Conservation (phyloP, 2,329 filamentous ascomycete species). For the Alternaria dauci region DNA sequence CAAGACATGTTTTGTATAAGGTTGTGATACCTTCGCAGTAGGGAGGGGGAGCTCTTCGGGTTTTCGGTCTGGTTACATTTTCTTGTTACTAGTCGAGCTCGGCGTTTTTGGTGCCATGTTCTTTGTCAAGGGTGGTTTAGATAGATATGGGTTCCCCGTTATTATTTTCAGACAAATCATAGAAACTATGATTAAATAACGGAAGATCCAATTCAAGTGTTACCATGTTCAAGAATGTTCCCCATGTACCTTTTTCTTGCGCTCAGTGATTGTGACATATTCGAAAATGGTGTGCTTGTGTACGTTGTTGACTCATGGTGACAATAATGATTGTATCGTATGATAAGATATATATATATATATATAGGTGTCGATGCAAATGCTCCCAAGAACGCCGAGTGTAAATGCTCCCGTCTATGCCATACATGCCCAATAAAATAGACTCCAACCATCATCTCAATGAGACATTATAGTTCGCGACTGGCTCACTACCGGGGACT, state of each 20-base stretch:
- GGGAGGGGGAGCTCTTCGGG: not conserved
- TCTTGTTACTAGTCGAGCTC: conserved; percentile 17
- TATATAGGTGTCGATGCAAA: not conserved
- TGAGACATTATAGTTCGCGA: not conserved
- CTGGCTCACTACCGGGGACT: conserved; percentile 17
- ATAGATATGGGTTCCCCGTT: not conserved
- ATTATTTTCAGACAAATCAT: not conserved
- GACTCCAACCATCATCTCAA: not conserved
- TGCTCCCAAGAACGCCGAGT: not conserved
- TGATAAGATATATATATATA: not conserved
- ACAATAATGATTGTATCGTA: not conserved
- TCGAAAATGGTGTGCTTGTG: not conserved
- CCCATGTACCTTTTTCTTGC: not conserved
- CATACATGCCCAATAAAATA: not conserved
- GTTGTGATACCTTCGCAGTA: conserved; percentile 10
- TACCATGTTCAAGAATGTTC: not conserved
- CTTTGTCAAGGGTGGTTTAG: not conserved
- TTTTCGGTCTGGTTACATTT: conserved; percentile 7
- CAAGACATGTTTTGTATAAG: conserved; percentile 18
- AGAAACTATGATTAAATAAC: not conserved
- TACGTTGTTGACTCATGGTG: not conserved
- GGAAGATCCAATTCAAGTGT: conserved; percentile 1
- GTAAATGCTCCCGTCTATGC: not conserved
- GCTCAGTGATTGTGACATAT: not conserved
- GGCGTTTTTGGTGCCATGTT: conserved; percentile 12